Percentiles rank a stretch among this genome's conserved stretches.
phyloP scores from a whole-genome alignment of 2,329 filamentous ascomycete species.

The Paracamarosporium sp. region DNA sequence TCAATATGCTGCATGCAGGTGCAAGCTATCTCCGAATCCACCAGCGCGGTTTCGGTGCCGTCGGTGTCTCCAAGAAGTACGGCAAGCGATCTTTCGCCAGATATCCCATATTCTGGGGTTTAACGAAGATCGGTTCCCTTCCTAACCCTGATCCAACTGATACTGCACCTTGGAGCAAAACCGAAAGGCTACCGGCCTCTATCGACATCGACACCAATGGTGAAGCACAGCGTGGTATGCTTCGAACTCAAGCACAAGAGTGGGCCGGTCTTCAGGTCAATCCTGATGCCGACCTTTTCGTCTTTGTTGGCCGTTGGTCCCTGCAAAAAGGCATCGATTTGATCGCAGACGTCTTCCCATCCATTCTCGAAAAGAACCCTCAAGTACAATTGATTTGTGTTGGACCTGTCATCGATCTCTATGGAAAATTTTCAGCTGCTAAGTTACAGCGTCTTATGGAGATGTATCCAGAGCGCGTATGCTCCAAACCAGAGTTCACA shows the following conservation, averaged over 20 bases:
- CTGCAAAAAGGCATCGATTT: slow-evolving; percentile 74
- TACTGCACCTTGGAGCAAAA: slow-evolving; percentile 66
- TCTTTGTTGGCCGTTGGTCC: slow-evolving; percentile 73
- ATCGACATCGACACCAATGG: slow-evolving; percentile 61
- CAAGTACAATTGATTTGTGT: slow-evolving; percentile 69
- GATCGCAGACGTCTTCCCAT: slow-evolving; percentile 71
- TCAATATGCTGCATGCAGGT: slow-evolving; percentile 72
- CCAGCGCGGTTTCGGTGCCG: slow-evolving; percentile 71
- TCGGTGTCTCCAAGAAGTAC: slow-evolving; percentile 73
- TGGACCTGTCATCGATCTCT: slow-evolving; percentile 71
- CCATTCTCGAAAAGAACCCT: slow-evolving; percentile 65
- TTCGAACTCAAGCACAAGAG: slow-evolving; percentile 69
- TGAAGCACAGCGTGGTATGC: slow-evolving; percentile 60
- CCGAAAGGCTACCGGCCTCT: slow-evolving; percentile 57
- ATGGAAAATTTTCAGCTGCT: slow-evolving; percentile 71
- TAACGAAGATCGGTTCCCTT: slow-evolving; percentile 65
- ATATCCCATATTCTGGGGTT: slow-evolving; percentile 74
- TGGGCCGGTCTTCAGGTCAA: slow-evolving; percentile 70
- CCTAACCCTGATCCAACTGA: slow-evolving; percentile 72
- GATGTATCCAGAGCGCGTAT: slow-evolving; percentile 69
- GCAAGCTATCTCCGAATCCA: slow-evolving; percentile 70
- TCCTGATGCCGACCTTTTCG: slow-evolving; percentile 67
- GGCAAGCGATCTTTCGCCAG: slow-evolving; percentile 70
- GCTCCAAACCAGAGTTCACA: slow-evolving; percentile 73
- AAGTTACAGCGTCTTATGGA: slow-evolving; percentile 71